Evolutionary conservation across 1,284 basidiomycete genomes (phyloP).

Genomic region (Somion occarium): DNA sequence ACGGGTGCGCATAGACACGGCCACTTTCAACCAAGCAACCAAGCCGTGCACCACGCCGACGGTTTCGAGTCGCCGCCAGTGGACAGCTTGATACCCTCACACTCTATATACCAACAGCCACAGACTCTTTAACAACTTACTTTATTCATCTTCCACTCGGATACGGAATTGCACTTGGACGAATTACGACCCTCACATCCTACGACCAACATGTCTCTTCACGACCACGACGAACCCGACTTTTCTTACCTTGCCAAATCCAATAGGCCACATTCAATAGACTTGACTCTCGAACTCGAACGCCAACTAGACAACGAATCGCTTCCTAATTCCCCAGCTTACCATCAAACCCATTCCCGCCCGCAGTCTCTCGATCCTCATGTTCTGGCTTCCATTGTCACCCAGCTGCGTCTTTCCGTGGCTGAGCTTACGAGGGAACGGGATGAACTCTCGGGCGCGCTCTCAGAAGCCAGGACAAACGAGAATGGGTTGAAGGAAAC

Average conservation of each 20-base stretch:
- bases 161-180: background rate
- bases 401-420: constrained; percentile 58
- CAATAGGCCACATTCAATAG: constrained; percentile 58
- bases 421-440: constrained; percentile 60
- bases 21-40: background rate
- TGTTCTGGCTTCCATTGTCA: constrained; percentile 69
- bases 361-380: constrained; percentile 66
- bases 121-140: background rate
- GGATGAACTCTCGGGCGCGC: constrained; percentile 50
- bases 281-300: constrained; percentile 72
- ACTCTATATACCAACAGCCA: background rate
- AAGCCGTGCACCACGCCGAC: background rate
- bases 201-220: constrained; percentile 16
- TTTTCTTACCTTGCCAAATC: constrained; percentile 12
- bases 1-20: background rate
- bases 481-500: constrained; percentile 59
- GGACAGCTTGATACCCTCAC: background rate
- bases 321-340: constrained; percentile 33
- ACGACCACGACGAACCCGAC: constrained; percentile 10
- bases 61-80: background rate
- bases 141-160: background rate
- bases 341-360: constrained; percentile 24
- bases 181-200: background rate
- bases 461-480: constrained; percentile 45
- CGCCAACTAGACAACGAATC: constrained; percentile 66